These are phyloP conservation scores for Roridomyces roridus DNA, from an alignment of 768 basidiomycete species.

Conservation along the genomic window DNA sequence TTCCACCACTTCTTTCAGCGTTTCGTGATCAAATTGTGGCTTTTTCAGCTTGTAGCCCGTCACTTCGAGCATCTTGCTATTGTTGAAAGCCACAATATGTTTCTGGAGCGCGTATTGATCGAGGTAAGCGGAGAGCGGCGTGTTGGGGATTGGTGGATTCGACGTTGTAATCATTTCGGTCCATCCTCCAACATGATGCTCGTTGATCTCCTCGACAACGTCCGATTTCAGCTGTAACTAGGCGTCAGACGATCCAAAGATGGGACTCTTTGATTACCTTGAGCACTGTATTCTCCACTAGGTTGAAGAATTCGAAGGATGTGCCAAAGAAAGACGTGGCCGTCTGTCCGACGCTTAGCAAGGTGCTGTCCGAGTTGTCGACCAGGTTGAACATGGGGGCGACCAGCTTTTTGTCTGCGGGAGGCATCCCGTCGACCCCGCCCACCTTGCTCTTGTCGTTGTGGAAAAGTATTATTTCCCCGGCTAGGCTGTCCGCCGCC, in stretches of 20 bases:
- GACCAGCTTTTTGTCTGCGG: constrained; percentile 60
- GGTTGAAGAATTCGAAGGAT: constrained; percentile 79
- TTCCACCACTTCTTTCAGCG: constrained; percentile 73
- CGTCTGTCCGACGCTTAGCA: constrained; percentile 67
- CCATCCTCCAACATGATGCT: constrained; percentile 83
- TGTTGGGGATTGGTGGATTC: constrained; percentile 72
- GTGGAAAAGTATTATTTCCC: constrained; percentile 68
- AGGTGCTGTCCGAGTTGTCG: constrained; percentile 77
- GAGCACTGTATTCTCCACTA: constrained; percentile 68
- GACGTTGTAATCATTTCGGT: constrained; percentile 79
- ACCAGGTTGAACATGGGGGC: constrained; percentile 88
- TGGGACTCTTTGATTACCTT: constrained; percentile 54
- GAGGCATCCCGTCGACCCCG: constrained; percentile 66
- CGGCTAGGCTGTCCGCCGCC: constrained; percentile 68
- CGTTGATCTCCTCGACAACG: constrained; percentile 82
- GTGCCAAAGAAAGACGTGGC: constrained; percentile 79
- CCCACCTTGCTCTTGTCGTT: constrained; percentile 74
- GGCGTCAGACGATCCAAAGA: background rate
- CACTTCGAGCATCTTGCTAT: constrained; percentile 76
- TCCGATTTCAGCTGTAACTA: constrained; percentile 68
- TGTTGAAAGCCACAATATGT: constrained; percentile 70
- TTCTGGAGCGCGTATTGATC: constrained; percentile 75
- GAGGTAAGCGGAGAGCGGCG: constrained; percentile 81
- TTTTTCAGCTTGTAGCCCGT: constrained; percentile 69
- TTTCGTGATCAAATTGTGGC: constrained; percentile 67